Conservation (phyloP, 1,284 basidiomycete species). For the Tylopilus sp. region DNA sequence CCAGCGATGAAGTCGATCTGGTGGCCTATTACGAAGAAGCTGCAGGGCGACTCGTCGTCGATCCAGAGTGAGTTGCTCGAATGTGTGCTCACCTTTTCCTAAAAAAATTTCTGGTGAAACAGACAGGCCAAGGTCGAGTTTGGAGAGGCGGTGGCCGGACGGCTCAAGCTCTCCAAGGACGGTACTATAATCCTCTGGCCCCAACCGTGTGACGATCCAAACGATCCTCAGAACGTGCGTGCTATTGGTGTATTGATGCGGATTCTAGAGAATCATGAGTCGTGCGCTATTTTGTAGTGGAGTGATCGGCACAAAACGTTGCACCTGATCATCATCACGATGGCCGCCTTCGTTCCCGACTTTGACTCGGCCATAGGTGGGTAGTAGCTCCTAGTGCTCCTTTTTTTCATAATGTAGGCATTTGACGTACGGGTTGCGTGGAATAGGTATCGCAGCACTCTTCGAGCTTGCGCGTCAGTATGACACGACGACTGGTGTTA, state of each 20-base stretch:
- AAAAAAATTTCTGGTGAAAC: slow-evolving; percentile 6
- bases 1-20: slow-evolving; percentile 37
- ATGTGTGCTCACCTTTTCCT: too few relatives aligned
- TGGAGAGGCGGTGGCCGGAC: slow-evolving; percentile 42
- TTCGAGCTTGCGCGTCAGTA: slow-evolving; percentile 49
- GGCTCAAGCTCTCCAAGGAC: slow-evolving; percentile 46
- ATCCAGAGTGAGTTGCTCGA: slow-evolving; percentile 46
- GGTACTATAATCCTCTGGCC: slow-evolving; percentile 54
- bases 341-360: slow-evolving; percentile 51
- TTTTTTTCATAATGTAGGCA: background rate
- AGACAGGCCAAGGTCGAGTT: slow-evolving; percentile 54
- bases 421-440: background rate
- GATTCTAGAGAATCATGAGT: background rate
- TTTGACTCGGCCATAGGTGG: slow-evolving; percentile 51
- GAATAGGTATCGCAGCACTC: slow-evolving; percentile 45
- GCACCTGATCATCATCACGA: slow-evolving; percentile 47
- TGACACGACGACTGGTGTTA: slow-evolving; percentile 47
- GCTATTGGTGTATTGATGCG: background rate
- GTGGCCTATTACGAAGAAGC: slow-evolving; percentile 49
- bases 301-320: slow-evolving; percentile 41
- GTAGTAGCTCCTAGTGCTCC: background rate
- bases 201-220: slow-evolving; percentile 48
- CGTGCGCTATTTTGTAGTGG: slow-evolving; percentile 34
- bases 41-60: slow-evolving; percentile 58
- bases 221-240: slow-evolving; percentile 54